Evolutionary conservation across 2,329 filamentous ascomycete genomes (phyloP).

Genomic region (Knufia fluminis): DNA sequence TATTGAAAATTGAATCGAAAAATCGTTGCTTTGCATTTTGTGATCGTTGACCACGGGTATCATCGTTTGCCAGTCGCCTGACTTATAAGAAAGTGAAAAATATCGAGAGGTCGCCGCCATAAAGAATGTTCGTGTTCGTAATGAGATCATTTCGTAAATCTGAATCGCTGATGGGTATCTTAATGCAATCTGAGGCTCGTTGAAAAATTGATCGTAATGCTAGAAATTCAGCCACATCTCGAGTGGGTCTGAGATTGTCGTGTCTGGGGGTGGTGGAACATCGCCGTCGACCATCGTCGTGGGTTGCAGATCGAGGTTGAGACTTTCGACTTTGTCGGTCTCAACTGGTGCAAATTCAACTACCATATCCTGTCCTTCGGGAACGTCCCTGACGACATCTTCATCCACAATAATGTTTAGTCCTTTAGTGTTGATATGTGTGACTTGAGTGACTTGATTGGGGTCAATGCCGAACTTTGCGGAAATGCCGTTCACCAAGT

Average conservation of each 20-base stretch:
- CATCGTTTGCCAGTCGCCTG: conserved; percentile 2
- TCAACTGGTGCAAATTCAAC: conserved; percentile 59
- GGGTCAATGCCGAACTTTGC: conserved; percentile 74
- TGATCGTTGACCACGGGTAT: conserved; percentile 5
- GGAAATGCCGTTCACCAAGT: conserved; percentile 64
- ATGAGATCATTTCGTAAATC: conserved; percentile 6
- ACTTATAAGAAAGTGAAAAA: conserved; percentile 2
- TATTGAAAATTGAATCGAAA: too few relatives aligned
- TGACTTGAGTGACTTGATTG: conserved; percentile 57
- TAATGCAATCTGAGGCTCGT: conserved; percentile 16
- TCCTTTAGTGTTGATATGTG: conserved; percentile 64
- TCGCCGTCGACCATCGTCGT: conserved; percentile 19
- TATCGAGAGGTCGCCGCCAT: conserved; percentile 12
- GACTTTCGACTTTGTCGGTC: conserved; percentile 27
- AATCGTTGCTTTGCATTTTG: not conserved
- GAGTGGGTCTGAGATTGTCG: conserved; percentile 17
- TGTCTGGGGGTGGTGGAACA: conserved; percentile 13
- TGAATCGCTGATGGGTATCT: conserved; percentile 13
- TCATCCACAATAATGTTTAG: conserved; percentile 83
- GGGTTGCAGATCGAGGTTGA: conserved; percentile 13
- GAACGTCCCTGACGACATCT: conserved; percentile 71
- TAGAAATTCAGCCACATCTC: conserved; percentile 25
- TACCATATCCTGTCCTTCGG: conserved; percentile 85
- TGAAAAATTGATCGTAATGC: conserved; percentile 3
- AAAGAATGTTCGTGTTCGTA: conserved; percentile 16